A percentile compares a stretch with the other conserved stretches of the same genome.
Conservation (phyloP, 129 eudicot species). For the Pittosporum tobira region DNA sequence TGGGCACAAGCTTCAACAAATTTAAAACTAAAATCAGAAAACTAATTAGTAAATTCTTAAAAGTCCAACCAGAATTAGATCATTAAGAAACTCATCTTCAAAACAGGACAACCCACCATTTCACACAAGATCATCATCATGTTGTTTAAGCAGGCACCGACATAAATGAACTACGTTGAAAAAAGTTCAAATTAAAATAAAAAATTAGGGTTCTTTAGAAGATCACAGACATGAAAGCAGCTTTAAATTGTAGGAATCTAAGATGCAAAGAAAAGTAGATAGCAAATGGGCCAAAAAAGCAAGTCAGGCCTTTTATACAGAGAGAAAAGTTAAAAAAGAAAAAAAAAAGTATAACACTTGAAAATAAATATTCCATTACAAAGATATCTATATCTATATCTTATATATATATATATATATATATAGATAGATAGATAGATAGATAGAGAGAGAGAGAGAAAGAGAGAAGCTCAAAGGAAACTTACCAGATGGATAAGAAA, state of each 20-base stretch:
- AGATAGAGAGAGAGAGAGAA: too few species aligned
- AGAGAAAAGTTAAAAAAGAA: background rate
- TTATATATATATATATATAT: constrained; percentile 10
- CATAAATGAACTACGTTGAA: constrained; percentile 14
- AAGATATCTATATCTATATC: constrained; percentile 2
- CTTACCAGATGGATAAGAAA: constrained; percentile 11
- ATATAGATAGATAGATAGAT: background rate
- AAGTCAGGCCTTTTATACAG: constrained; percentile 18
- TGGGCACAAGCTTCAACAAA: constrained; percentile 33
- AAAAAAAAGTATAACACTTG: constrained; percentile 6
- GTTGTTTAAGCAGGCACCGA: constrained; percentile 41
- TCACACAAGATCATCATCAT: constrained; percentile 6
- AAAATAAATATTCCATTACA: constrained; percentile 7
- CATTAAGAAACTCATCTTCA: constrained; percentile 28
- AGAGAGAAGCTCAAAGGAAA: constrained; percentile 13
- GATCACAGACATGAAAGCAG: constrained; percentile 51
- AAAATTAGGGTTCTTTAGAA: constrained; percentile 29
- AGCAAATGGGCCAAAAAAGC: constrained; percentile 25
- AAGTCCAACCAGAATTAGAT: constrained; percentile 29
- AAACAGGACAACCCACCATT: constrained; percentile 1
- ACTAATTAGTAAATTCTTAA: background rate
- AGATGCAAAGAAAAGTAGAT: constrained; percentile 35
- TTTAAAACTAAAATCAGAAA: background rate
- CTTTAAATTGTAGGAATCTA: constrained; percentile 47
- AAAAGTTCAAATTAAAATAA: background rate